These are phyloP conservation scores for Tranzscheliella williamsii DNA, from an alignment of 1,284 basidiomycete genomes.

Conservation along the genomic window DNA sequence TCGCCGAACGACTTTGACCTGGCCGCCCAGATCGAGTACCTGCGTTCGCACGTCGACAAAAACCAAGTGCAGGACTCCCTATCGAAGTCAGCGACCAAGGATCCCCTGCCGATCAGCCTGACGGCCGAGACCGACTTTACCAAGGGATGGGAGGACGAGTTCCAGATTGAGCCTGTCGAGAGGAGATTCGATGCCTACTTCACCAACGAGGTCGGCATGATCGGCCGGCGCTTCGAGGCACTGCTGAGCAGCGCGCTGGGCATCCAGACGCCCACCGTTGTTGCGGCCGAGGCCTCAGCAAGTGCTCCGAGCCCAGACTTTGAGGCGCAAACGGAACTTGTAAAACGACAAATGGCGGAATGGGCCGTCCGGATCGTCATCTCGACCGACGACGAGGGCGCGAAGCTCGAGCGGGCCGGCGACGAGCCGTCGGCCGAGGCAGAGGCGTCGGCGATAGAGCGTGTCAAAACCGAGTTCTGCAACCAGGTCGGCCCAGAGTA, in stretches of 20 bases:
- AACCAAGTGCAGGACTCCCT: conserved; percentile 62
- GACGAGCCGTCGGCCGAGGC: not conserved
- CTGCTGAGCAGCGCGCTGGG: conserved; percentile 12
- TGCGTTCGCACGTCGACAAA: conserved; percentile 80
- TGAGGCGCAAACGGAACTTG: not conserved
- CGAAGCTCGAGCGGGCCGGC: too few species aligned
- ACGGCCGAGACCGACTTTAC: conserved; percentile 14
- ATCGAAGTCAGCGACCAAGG: conserved; percentile 13
- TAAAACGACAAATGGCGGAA: conserved; percentile 8
- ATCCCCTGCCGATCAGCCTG: conserved; percentile 24
- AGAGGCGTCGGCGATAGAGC: conserved; percentile 2
- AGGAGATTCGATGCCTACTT: conserved; percentile 13
- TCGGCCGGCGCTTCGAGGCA: conserved; percentile 17
- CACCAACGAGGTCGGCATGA: conserved; percentile 14
- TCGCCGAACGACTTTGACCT: conserved; percentile 77
- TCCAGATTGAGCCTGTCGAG: conserved; percentile 9
- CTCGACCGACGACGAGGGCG: not conserved
- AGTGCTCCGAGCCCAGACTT: not conserved
- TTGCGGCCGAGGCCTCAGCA: not conserved
- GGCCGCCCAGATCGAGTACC: conserved; percentile 71
- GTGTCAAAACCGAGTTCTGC: conserved; percentile 23
- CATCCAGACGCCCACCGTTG: not conserved
- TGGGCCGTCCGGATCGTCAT: conserved; percentile 30
- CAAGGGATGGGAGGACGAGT: conserved; percentile 27
- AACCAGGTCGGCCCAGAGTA: conserved; percentile 10